These are phyloP conservation scores for Cladobotryum protrusum DNA, from an alignment of 2,329 filamentous ascomycete genomes.

Conservation along the genomic window DNA sequence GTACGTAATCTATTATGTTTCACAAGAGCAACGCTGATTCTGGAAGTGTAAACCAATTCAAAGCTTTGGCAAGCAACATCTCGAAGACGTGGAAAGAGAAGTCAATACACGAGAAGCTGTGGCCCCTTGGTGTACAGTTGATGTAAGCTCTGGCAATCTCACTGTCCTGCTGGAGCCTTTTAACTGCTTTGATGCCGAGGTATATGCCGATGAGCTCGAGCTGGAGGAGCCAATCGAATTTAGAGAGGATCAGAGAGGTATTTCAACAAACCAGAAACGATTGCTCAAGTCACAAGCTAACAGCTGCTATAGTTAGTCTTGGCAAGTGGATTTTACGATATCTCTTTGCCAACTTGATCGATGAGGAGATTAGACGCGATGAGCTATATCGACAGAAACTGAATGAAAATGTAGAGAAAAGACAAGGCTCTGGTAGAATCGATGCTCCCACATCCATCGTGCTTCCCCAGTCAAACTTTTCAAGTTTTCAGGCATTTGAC, in stretches of 20 bases:
- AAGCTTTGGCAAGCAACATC: constrained; percentile 88
- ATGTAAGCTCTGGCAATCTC: constrained; percentile 85
- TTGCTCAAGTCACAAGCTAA: constrained; percentile 18
- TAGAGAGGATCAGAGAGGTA: constrained; percentile 88
- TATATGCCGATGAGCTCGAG: constrained; percentile 86
- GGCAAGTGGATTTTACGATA: constrained; percentile 95
- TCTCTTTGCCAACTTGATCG: constrained; percentile 80
- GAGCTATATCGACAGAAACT: constrained; percentile 64
- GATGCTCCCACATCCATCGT: constrained; percentile 56
- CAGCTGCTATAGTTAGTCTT: constrained; percentile 65
- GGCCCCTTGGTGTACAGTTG: constrained; percentile 92
- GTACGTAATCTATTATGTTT: constrained; percentile 13
- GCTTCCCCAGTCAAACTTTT: constrained; percentile 29
- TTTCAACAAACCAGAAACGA: constrained; percentile 23
- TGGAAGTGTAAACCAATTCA: constrained; percentile 73
- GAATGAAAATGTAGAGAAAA: constrained; percentile 56
- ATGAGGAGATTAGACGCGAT: constrained; percentile 84
- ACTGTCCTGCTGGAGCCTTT: constrained; percentile 89
- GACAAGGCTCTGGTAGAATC: constrained; percentile 46
- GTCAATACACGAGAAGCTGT: constrained; percentile 86
- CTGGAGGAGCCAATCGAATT: constrained; percentile 72
- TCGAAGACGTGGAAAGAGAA: constrained; percentile 83
- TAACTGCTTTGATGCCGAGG: constrained; percentile 94
- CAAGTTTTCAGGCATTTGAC: constrained; percentile 35
- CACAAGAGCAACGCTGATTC: constrained; percentile 10